These are phyloP conservation scores for Imleria badia DNA, from an alignment of 768 basidiomycete species.

Conservation along the genomic window DNA sequence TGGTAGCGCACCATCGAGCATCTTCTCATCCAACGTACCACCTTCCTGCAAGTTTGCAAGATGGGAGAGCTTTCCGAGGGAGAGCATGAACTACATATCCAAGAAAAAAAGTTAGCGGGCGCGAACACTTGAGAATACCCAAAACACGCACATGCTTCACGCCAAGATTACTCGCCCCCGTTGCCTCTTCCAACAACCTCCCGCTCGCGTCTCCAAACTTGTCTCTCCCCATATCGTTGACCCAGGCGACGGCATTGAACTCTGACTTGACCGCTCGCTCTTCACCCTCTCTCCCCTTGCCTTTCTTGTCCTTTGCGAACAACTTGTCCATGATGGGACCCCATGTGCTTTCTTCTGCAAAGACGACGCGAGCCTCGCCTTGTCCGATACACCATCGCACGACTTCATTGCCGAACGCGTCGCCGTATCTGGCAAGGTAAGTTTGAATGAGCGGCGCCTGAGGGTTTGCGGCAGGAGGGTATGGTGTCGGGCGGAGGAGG, in stretches of 20 bases:
- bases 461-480: slow-evolving; percentile 63
- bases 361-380: slow-evolving; percentile 79
- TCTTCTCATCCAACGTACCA: slow-evolving; percentile 44
- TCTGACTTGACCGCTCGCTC: slow-evolving; percentile 49
- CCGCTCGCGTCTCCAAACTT: slow-evolving; percentile 64
- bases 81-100: slow-evolving; percentile 72
- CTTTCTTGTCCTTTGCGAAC: slow-evolving; percentile 41
- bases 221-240: slow-evolving; percentile 76
- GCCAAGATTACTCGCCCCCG: slow-evolving; percentile 54
- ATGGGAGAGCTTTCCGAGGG: slow-evolving; percentile 84
- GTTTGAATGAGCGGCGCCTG: slow-evolving; percentile 57
- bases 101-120: slow-evolving; percentile 5
- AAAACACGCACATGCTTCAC: slow-evolving; percentile 69
- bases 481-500: slow-evolving; percentile 68
- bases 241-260: slow-evolving; percentile 67
- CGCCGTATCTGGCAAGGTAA: slow-evolving; percentile 77
- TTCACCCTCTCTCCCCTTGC: slow-evolving; percentile 25
- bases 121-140: background rate
- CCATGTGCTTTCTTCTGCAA: slow-evolving; percentile 70
- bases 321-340: slow-evolving; percentile 67
- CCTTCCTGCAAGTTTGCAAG: slow-evolving; percentile 59
- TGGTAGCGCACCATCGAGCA: slow-evolving; percentile 51
- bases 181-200: slow-evolving; percentile 62
- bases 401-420: slow-evolving; percentile 85
- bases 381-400: slow-evolving; percentile 93